Base-by-base conservation (phyloP, 306 rosid genomes). In the Abrus precatorius region DNA sequence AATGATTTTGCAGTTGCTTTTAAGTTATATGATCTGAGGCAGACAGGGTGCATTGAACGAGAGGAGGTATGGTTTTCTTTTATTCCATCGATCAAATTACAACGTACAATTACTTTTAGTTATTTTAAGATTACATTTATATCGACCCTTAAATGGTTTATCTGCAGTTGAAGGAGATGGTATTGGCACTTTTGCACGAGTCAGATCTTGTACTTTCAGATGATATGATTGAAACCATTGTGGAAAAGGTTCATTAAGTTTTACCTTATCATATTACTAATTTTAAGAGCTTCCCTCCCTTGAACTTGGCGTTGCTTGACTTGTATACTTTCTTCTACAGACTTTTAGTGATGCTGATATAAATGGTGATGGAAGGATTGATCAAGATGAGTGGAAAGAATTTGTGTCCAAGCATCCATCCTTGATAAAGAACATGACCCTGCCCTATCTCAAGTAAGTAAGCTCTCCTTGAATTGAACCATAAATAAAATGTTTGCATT, bases 371-470 rank as follows among this genome's bases (percentile, higher is more conserved):
- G 97, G 98, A 72, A 93, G 62, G 71, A 95, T 95, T 6, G 98
- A 95, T 87, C 89, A 73, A 87, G 97, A 95, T 20, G 99, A 95
- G 81, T 95, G 99, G 99, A 95, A 86, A 84, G 93, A 80, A 30
- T 93, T 85, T 88, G 99, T 93, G 13, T 83, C 63, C 56, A 87
- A 89, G 52, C 85, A 93, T 84, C 99, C 97, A 14, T 88, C 98
- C 74, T 62, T 93, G 74, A 77, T 95, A 14, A 95, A 90, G 88
- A 95, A 95, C 73, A 91, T 95, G 98, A 95, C 99, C 28, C 85
- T 93, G 7, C 97, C 97, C 34, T 93, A 93, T 83, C 74, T 93
- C 69, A 86, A 88, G 97, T 93, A 77, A 78, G 97, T 82, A 20
- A 44, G 34, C 53, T 84, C 80, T 61, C 29, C 71, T 53, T 43